Evolutionary conservation across 345 rosid genomes (phyloP).

Genomic region (Euphorbia pulcherrima): DNA sequence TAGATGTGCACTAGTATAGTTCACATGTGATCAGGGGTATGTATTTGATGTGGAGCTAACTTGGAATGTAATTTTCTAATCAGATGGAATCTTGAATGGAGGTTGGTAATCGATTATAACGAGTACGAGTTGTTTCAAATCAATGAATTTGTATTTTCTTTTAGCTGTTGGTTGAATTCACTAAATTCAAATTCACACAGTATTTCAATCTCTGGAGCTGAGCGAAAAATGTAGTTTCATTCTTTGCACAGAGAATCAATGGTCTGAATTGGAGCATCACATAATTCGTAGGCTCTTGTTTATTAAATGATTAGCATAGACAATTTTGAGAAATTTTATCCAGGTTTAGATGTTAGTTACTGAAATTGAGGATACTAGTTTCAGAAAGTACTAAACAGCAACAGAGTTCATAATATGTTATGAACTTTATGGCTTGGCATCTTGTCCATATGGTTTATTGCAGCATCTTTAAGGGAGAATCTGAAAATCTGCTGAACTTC

Average conservation of each 20-base stretch:
- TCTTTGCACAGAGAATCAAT: not conserved
- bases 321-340: not conserved
- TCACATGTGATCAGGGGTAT: conserved; percentile 6
- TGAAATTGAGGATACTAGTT: not conserved
- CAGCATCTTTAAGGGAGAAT: not conserved
- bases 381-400: not conserved
- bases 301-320: not conserved
- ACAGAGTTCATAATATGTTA: not conserved
- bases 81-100: not conserved
- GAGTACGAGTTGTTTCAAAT: not conserved
- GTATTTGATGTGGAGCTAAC: conserved; percentile 20
- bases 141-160: conserved; percentile 1
- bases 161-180: not conserved
- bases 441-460: not conserved
- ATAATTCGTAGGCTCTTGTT: not conserved
- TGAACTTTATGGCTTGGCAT: not conserved
- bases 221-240: not conserved
- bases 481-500: not conserved
- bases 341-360: not conserved
- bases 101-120: not conserved
- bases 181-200: not conserved
- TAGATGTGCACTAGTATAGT: conserved; percentile 19
- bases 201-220: not conserved
- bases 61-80: conserved; percentile 8
- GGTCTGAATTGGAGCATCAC: not conserved